A percentile compares a stretch with the other conserved stretches of the same genome.
Conservation (phyloP, 2,329 filamentous ascomycete species). For the Paecilomyces sp. region DNA sequence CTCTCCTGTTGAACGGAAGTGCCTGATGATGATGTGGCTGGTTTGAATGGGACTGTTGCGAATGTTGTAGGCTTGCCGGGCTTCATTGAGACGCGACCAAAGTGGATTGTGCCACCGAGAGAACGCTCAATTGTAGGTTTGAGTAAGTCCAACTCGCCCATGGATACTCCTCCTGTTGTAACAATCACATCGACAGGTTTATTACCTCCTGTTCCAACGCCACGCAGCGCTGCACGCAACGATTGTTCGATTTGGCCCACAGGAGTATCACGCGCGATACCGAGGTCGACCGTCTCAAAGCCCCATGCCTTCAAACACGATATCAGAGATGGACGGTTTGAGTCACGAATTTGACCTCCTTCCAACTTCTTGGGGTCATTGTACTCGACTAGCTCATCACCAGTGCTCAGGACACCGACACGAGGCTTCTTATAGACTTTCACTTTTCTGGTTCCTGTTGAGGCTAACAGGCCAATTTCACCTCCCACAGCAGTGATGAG, state of each 20-base stretch:
- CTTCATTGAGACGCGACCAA: constrained; percentile 95
- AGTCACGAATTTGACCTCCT: constrained; percentile 84
- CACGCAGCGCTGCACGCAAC: constrained; percentile 66
- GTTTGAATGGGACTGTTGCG: constrained; percentile 69
- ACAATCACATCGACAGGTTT: constrained; percentile 67
- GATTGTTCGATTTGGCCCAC: constrained; percentile 67
- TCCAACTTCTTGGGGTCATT: constrained; percentile 53
- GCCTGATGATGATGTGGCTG: constrained; percentile 25
- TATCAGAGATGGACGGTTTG: constrained; percentile 81
- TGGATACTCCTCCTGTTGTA: constrained; percentile 90
- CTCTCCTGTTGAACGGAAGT: constrained; percentile 43
- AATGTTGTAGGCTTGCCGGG: constrained; percentile 97
- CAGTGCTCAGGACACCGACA: constrained; percentile 84
- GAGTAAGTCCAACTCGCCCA: constrained; percentile 94
- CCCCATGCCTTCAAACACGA: constrained; percentile 68
- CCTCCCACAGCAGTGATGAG: constrained; percentile 81
- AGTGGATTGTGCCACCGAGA: constrained; percentile 88
- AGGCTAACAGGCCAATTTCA: constrained; percentile 82
- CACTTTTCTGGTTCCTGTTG: constrained; percentile 68
- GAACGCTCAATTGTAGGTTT: constrained; percentile 92
- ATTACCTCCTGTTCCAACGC: constrained; percentile 29
- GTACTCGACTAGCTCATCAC: constrained; percentile 84
- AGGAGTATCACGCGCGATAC: constrained; percentile 58
- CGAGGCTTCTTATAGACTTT: constrained; percentile 68
- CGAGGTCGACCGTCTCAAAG: constrained; percentile 74